Conservation (phyloP, 352 stramenopile genomes). For the Elongisporangium prolatum region DNA sequence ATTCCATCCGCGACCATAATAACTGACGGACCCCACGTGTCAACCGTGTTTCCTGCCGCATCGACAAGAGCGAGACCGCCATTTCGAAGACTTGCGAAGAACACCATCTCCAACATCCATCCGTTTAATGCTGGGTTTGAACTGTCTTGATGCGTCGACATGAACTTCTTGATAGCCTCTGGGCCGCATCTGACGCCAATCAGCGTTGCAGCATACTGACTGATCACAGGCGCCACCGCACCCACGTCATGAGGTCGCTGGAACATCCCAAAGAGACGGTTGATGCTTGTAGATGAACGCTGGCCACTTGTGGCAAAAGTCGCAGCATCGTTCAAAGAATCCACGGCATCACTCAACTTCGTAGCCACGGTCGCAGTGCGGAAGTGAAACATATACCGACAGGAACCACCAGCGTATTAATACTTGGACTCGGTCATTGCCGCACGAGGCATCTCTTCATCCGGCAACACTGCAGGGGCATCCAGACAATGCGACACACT, state of each 20-base stretch:
- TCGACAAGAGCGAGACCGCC: too few species aligned
- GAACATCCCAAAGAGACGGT: not conserved
- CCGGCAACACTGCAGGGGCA: not conserved
- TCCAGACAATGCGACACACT: conserved; percentile 3
- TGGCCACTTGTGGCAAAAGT: not conserved
- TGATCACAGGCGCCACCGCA: conserved; percentile 2
- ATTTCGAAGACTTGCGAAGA: conserved; percentile 14
- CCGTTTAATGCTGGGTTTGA: conserved; percentile 15
- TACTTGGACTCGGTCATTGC: too few species aligned
- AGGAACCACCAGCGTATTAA: too few species aligned
- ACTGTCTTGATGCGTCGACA: conserved; percentile 6
- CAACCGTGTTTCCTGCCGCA: not conserved
- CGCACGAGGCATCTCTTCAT: too few species aligned
- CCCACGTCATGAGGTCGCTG: too few species aligned
- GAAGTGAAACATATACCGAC: too few species aligned
- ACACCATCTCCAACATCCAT: conserved; percentile 16
- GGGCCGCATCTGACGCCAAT: conserved; percentile 12
- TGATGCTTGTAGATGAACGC: not conserved
- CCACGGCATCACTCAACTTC: too few species aligned
- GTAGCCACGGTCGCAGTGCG: too few species aligned
- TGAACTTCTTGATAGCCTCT: conserved; percentile 11
- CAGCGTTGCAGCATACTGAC: conserved; percentile 4
- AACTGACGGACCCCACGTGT: too few species aligned
- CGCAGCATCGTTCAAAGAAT: not conserved
- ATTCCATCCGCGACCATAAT: conserved; percentile 6